A percentile compares a stretch with the other conserved stretches of the same genome.
phyloP scores from a whole-genome alignment of 2,329 filamentous ascomycete species.

The Apiospora koreana region DNA sequence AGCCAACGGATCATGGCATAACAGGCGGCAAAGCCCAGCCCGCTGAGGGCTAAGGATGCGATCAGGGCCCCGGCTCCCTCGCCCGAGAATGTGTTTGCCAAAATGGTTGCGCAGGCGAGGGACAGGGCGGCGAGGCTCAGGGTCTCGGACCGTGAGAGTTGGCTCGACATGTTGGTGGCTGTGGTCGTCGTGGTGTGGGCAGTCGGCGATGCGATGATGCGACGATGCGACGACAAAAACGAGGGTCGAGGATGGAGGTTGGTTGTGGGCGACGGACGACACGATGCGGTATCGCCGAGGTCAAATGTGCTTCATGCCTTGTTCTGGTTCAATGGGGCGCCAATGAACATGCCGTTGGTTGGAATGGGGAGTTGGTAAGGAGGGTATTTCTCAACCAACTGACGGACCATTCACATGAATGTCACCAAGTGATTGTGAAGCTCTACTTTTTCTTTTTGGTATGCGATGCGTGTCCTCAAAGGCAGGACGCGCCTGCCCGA shows the following conservation, averaged over 20 bases:
- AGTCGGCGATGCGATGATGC: background rate
- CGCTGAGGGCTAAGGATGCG: constrained; percentile 84
- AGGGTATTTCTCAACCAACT: background rate
- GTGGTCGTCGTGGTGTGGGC: background rate
- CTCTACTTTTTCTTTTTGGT: background rate
- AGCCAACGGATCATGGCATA: constrained; percentile 94
- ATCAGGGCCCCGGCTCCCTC: constrained; percentile 83
- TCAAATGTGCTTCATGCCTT: background rate
- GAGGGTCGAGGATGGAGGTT: no score
- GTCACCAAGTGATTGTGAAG: background rate
- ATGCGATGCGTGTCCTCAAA: background rate
- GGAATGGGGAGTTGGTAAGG: background rate
- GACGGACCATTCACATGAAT: background rate
- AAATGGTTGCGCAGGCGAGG: constrained; percentile 69
- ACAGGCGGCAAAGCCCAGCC: constrained; percentile 77
- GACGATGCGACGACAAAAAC: background rate
- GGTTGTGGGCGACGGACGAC: background rate
- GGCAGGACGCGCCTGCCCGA: background rate
- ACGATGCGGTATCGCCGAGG: background rate
- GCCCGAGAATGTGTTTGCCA: constrained; percentile 78
- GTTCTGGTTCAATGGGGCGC: background rate
- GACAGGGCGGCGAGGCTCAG: constrained; percentile 62
- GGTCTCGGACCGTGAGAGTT: constrained; percentile 55
- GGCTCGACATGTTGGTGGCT: constrained; percentile 27
- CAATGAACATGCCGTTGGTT: background rate